These are phyloP conservation scores for Ceratocystiopsis minuta DNA, from an alignment of 2,329 filamentous ascomycete genomes.

Conservation along the genomic window DNA sequence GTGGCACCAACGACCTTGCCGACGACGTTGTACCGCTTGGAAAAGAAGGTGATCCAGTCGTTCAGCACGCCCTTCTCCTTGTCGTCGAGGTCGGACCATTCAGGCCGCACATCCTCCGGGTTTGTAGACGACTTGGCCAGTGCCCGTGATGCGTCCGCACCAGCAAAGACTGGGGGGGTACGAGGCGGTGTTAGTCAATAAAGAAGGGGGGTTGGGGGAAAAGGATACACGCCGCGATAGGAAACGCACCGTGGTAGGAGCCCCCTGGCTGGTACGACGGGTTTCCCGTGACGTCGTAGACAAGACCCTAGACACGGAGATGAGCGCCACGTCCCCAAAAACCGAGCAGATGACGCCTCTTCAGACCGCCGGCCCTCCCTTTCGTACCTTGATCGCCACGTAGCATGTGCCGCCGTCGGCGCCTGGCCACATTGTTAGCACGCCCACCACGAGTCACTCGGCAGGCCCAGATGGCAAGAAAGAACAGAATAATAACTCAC, in stretches of 20 bases:
- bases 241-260: slow-evolving; percentile 59
- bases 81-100: slow-evolving; percentile 69
- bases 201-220: neutral
- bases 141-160: slow-evolving; percentile 88
- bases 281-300: slow-evolving; percentile 90
- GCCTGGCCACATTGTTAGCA: slow-evolving; percentile 25
- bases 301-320: slow-evolving; percentile 45
- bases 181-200: neutral
- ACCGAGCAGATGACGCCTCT: too few relatives aligned
- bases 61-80: slow-evolving; percentile 72
- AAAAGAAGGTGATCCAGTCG: slow-evolving; percentile 94
- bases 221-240: neutral
- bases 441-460: too few relatives aligned
- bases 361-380: neutral
- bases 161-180: slow-evolving; percentile 58
- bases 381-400: slow-evolving; percentile 47
- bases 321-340: neutral
- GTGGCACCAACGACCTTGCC: slow-evolving; percentile 46
- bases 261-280: slow-evolving; percentile 68
- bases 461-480: neutral
- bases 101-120: slow-evolving; percentile 59
- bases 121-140: slow-evolving; percentile 77
- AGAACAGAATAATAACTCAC: slow-evolving; percentile 29
- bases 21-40: slow-evolving; percentile 87
- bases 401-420: slow-evolving; percentile 46